Base-by-base conservation (phyloP, 176 grass and related monocot genomes). In the Carex parvula region DNA sequence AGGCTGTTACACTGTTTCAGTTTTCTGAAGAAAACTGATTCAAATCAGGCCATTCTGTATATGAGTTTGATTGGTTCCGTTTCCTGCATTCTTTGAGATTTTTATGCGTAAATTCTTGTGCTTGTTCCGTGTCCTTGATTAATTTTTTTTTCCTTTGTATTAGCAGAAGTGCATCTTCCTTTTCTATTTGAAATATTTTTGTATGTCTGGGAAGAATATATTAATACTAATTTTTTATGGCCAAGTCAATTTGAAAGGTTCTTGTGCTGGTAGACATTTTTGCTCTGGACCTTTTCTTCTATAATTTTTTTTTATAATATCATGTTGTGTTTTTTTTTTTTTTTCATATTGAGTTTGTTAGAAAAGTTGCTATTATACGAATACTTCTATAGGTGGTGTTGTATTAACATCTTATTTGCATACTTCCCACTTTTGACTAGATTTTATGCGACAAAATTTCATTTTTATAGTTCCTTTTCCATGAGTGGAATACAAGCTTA, bases 401-500 rank as follows among this genome's bases (percentile, higher is more conserved):
- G 46, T 52, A 77, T 77, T 32, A 2, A 55, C 48, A 33, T 18
- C 5, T 77, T 24, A 77, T 30, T 70, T 76, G 70, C 18, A 73
- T 73, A 50, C n/a, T 22, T 73, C 20, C 24, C 39, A 73, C 46
- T 24, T 48, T 50, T 15, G 44, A 22, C 21, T 74, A n/a, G 17
- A 32, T 42, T 20, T 69, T 74, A 15, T 48, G 21, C 0, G 1
- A 78, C 24, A 21, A n/a, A n/a, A n/a, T n/a, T n/a, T n/a, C 18
- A 46, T 56, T 78, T 62, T 62, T 33, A 13, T 57, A 33, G 1
- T 57, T 57, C 6, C 24, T 77, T 33, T 8, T 56, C 26, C 26
- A 8, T 78, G 17, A 78, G 73, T 78, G 26, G 52, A 71, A 20
- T n/a, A n/a, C n/a, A n/a, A n/a, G n/a, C n/a, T n/a, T n/a, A n/a